Percentiles rank a stretch among this genome's conserved stretches.
phyloP scores from a whole-genome alignment of 2,329 filamentous ascomycete genomes.

The Sordariomycetes sp. region DNA sequence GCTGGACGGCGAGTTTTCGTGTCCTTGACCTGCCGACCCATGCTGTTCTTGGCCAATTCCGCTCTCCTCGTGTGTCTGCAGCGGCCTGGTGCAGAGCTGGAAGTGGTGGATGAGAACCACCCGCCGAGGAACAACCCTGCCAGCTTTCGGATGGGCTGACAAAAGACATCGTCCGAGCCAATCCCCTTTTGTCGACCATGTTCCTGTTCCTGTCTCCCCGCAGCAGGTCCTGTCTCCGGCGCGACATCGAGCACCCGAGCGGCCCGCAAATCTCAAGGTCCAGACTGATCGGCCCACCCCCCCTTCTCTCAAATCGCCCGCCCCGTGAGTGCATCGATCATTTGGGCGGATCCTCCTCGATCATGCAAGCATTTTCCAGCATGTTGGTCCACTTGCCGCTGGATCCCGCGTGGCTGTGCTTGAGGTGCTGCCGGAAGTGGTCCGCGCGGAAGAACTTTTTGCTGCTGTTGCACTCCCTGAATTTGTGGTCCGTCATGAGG shows the following conservation, averaged over 20 bases:
- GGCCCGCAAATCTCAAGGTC: too few species aligned
- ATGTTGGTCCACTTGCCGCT: constrained; percentile 99
- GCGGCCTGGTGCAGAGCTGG: neutral
- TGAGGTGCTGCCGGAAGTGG: constrained; percentile 95
- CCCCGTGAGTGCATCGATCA: neutral
- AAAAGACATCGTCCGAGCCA: too few species aligned
- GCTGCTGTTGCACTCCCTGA: constrained; percentile 92
- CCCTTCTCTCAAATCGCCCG: neutral
- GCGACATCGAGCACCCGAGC: too few species aligned
- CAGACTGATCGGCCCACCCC: neutral
- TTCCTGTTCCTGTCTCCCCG: too few species aligned
- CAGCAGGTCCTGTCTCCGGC: too few species aligned
- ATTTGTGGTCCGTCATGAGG: constrained; percentile 87
- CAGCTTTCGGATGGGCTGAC: too few species aligned
- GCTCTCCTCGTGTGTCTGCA: too few species aligned
- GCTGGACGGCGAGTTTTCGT: neutral
- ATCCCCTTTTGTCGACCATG: too few species aligned
- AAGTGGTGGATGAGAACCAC: too few species aligned
- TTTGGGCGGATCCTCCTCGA: constrained; percentile 59
- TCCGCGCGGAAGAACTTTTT: constrained; percentile 98
- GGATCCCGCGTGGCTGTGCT: constrained; percentile 91
- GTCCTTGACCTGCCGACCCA: neutral
- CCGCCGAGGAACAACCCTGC: too few species aligned
- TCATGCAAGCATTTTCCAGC: constrained; percentile 93
- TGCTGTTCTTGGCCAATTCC: neutral